Evolutionary conservation across 1,139 yeast genomes (phyloP), one percentile per base, ranked within the genome.

Genomic region (Neolecta irregularis): DNA sequence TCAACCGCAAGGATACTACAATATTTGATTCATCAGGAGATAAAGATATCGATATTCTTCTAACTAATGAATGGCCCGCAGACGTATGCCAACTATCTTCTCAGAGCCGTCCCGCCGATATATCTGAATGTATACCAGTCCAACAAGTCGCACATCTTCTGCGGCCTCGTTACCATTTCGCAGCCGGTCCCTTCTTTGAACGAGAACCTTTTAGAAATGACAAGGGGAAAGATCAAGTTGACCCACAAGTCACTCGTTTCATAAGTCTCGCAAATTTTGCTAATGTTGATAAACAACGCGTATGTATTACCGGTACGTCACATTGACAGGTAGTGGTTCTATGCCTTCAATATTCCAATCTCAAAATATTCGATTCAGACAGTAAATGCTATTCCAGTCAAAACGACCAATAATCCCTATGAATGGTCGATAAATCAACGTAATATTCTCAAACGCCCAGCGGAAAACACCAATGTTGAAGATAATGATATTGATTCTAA

Each of bases 111-210:
- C 8, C 34, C 16, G 22, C 30, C 23, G n/a, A 17, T 17, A 11
- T 26, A 24, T 12, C 30, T 12, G 28, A 65, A 0, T 52, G 53
- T 40, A 36, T 47, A 0, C 45, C 54, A 20, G 49, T 76, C 2
- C 79, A 75, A 48, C 48, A 49, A 5, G 42, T 74, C 2, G 65
- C 69, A 1, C 53, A 56, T 34, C 41, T 49, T 6, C 40, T 59
- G 1, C 62, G 62, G 40, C 91, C 91, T 2, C 58, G 70, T 41
- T 78, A 78, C 50, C 77, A 74, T 52, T 72, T 78, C 49, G 62
- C 72, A 2, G 65, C 64, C 21, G 76, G 76, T 0, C 56, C 60
- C 26, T 46, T 65, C 46, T 61, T 59, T 41, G 91, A 77, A 45
- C 55, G 67, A 33, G 55, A 58, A 6, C 76, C 83, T 1, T 76